Evolutionary conservation across 2,329 filamentous ascomycete genomes (phyloP).

Genomic region (Bisporella sp.): DNA sequence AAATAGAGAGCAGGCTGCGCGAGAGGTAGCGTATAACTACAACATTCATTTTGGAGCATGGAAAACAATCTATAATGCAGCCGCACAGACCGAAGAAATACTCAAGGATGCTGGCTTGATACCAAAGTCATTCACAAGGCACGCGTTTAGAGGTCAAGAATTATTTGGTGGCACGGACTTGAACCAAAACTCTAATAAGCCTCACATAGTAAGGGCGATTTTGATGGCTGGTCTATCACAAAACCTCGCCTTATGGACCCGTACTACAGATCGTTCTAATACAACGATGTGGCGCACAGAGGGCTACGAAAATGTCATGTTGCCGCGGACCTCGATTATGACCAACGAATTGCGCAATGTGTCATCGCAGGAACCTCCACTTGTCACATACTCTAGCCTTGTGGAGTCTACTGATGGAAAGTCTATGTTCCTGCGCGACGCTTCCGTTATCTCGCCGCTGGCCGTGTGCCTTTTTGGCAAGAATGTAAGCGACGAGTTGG

Average conservation of each 20-base stretch:
- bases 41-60: conserved; percentile 22
- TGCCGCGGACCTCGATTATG: conserved; percentile 1
- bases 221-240: conserved; percentile 36
- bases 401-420: background rate
- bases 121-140: background rate
- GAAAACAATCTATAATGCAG: background rate
- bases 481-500: too few relatives aligned
- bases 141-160: background rate
- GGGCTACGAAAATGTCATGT: background rate
- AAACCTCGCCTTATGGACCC: conserved; percentile 30
- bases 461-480: conserved; percentile 12
- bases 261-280: too few relatives aligned
- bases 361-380: background rate
- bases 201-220: conserved; percentile 39
- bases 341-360: background rate
- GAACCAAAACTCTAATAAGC: conserved; percentile 38
- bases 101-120: background rate
- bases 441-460: conserved; percentile 6
- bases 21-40: conserved; percentile 12
- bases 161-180: conserved; percentile 28
- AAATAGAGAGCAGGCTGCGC: background rate
- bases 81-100: background rate
- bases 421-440: background rate
- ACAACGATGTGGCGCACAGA: background rate
- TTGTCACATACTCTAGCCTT: background rate